Evolutionary conservation across 345 rosid genomes (phyloP).

Genomic region (Schrenkiella parvula): DNA sequence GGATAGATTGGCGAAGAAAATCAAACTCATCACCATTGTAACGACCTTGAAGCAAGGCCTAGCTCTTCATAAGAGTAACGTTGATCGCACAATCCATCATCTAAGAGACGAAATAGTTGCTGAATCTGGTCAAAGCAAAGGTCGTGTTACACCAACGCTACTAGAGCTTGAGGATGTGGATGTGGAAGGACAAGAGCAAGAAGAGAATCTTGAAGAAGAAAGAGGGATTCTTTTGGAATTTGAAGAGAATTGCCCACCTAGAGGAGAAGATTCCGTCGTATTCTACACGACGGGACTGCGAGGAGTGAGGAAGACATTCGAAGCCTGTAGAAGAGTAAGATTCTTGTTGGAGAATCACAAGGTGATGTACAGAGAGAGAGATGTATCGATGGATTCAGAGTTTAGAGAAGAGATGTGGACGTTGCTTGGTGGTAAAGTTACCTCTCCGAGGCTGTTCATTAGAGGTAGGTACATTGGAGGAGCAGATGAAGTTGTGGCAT

Average conservation of each 20-base stretch:
- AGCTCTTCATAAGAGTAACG: conserved; percentile 33
- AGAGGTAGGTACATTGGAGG: conserved; percentile 82
- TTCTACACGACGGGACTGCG: conserved; percentile 78
- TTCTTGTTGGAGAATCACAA: conserved; percentile 60
- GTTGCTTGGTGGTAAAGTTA: conserved; percentile 45
- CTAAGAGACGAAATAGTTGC: conserved; percentile 25
- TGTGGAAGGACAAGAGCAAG: conserved; percentile 28
- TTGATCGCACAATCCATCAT: conserved; percentile 32
- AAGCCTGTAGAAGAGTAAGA: conserved; percentile 59
- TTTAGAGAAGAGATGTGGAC: conserved; percentile 81
- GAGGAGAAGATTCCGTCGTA: conserved; percentile 58
- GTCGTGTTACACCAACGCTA: conserved; percentile 20
- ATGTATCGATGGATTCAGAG: conserved; percentile 70
- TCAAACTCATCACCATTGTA: conserved; percentile 45
- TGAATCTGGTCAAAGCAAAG: conserved; percentile 18
- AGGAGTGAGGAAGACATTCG: conserved; percentile 78
- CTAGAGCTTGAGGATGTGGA: conserved; percentile 26
- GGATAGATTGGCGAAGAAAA: conserved; percentile 60
- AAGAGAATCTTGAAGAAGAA: conserved; percentile 8
- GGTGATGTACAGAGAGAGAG: conserved; percentile 57
- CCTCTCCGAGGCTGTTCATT: conserved; percentile 77
- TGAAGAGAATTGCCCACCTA: conserved; percentile 62
- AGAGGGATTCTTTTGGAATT: conserved; percentile 34
- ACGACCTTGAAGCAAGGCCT: conserved; percentile 43
- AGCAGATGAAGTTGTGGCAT: conserved; percentile 62